These are phyloP conservation scores for Trifolium subterraneum DNA, from an alignment of 306 rosid species.

Conservation along the genomic window DNA sequence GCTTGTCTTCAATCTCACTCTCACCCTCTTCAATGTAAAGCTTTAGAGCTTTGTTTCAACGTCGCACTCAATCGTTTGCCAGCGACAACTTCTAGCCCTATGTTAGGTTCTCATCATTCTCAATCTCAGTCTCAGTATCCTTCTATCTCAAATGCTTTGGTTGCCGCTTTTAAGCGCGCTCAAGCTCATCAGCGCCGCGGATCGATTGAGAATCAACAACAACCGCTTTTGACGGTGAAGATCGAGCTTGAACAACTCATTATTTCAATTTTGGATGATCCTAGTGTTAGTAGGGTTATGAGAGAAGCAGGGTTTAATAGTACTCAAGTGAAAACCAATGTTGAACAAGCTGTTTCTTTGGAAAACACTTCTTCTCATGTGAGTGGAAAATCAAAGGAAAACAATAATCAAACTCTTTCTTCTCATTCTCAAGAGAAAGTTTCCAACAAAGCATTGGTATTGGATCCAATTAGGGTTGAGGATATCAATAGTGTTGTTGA, in stretches of 20 bases:
- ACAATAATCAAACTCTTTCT: constrained; percentile 3
- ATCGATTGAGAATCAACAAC: constrained; percentile 93
- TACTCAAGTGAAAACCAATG: constrained; percentile 84
- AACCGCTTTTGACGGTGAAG: constrained; percentile 80
- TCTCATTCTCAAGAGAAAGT: neutral
- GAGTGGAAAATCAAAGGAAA: constrained; percentile 58
- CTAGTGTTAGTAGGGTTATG: constrained; percentile 97
- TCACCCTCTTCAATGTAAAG: constrained; percentile 98
- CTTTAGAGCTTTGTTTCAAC: constrained; percentile 96
- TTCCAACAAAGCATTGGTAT: constrained; percentile 16
- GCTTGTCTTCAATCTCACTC: constrained; percentile 94
- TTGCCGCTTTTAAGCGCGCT: constrained; percentile 93
- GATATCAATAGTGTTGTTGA: constrained; percentile 68
- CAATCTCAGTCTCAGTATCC: constrained; percentile 61
- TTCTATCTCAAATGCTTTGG: constrained; percentile 91
- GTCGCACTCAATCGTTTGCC: constrained; percentile 94
- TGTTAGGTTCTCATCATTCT: constrained; percentile 60
- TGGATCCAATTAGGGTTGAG: constrained; percentile 58
- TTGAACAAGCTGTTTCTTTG: constrained; percentile 80
- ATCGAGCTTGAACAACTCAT: constrained; percentile 88
- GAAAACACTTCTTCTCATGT: constrained; percentile 53
- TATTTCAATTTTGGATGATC: constrained; percentile 90
- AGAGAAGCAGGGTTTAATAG: constrained; percentile 89
- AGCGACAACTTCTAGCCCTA: constrained; percentile 74
- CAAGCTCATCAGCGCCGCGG: constrained; percentile 98